phyloP scores from a whole-genome alignment of 768 basidiomycete genomes.

The Boletus insuetus region DNA sequence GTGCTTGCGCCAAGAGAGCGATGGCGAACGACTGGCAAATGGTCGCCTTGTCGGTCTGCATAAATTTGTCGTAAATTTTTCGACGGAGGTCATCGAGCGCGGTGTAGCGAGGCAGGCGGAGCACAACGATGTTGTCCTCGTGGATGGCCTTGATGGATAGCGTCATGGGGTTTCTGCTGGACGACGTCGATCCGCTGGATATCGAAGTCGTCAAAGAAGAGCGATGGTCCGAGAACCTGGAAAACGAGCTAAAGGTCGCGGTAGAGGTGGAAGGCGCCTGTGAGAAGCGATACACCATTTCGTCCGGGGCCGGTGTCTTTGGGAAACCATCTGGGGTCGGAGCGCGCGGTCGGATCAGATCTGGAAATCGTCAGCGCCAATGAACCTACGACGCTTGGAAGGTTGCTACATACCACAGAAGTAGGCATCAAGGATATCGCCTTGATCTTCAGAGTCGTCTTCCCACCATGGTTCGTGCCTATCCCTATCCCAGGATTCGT shows the following conservation, averaged over 20 bases:
- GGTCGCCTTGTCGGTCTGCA: conserved; percentile 54
- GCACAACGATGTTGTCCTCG: conserved; percentile 58
- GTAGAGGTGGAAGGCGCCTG: conserved; percentile 5
- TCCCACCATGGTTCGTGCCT: conserved; percentile 21
- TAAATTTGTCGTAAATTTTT: conserved; percentile 64
- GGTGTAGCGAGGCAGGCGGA: conserved; percentile 50
- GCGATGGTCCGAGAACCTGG: conserved; percentile 17
- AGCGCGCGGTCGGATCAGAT: conserved; percentile 20
- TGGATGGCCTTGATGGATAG: conserved; percentile 65
- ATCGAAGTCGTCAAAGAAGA: conserved; percentile 33
- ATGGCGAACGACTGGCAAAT: conserved; percentile 56
- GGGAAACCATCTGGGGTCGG: conserved; percentile 11
- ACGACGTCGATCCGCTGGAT: conserved; percentile 37
- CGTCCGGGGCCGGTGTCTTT: conserved; percentile 21
- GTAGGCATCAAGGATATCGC: conserved; percentile 43
- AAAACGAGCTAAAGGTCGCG: conserved; percentile 6
- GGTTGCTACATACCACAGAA: conserved; percentile 34
- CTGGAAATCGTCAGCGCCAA: conserved; percentile 13
- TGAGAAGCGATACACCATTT: conserved; percentile 6
- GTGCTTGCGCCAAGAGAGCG: conserved; percentile 45
- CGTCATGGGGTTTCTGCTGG: conserved; percentile 22
- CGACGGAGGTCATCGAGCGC: conserved; percentile 53
- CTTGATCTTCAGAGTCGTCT: conserved; percentile 26
- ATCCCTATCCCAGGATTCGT: conserved; percentile 9
- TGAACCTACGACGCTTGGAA: not conserved